Conservation (phyloP, 2,329 filamentous ascomycete genomes). For the Colletotrichum sp. region DNA sequence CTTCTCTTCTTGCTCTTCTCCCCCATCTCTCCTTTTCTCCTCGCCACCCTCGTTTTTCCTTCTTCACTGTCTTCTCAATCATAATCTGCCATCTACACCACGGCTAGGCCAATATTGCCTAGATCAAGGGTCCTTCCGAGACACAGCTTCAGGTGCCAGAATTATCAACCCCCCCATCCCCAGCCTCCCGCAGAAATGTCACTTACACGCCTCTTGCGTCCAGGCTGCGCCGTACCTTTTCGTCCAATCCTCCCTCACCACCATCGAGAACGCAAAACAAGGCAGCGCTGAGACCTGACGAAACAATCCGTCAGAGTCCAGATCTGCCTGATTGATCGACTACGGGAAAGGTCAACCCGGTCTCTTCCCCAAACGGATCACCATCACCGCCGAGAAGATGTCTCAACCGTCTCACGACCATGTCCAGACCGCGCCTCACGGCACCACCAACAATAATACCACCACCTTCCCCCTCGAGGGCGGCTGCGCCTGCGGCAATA, state of each 20-base stretch:
- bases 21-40: not conserved
- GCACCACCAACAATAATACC: not conserved
- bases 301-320: not conserved
- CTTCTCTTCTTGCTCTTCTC: not conserved
- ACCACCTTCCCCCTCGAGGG: slow-evolving; percentile 31
- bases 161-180: not conserved
- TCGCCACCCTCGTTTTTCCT: not conserved
- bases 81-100: not conserved
- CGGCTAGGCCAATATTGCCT: not conserved
- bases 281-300: not conserved
- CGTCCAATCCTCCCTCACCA: not conserved
- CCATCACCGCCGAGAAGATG: slow-evolving; percentile 1
- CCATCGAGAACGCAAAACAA: not conserved
- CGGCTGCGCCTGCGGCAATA: slow-evolving; percentile 71
- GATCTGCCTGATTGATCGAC: not conserved
- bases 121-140: slow-evolving; percentile 9
- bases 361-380: slow-evolving; percentile 4
- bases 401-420: slow-evolving; percentile 14
- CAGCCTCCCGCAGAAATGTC: slow-evolving; percentile 11
- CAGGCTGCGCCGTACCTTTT: not conserved
- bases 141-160: not conserved
- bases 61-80: not conserved
- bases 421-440: not conserved
- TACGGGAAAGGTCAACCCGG: not conserved
- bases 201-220: slow-evolving; percentile 1